Evolutionary conservation across 129 eudicot species (phyloP).

Genomic region (Helianthus tuberosus): DNA sequence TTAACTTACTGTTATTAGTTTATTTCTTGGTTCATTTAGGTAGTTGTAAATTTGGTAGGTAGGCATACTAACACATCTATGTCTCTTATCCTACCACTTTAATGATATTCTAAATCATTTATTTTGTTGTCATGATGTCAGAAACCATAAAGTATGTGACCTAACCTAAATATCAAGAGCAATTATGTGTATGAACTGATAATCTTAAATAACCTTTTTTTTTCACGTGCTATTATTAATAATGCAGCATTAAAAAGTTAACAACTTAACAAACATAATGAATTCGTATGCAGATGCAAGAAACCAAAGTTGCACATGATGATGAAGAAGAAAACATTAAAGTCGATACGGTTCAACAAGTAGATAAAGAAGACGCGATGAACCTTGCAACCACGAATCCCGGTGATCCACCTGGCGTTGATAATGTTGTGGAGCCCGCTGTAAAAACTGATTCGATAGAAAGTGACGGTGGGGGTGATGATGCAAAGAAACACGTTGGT

Average conservation of each 20-base stretch:
- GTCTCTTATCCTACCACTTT: not conserved
- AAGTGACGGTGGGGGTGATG: slow-evolving; percentile 21
- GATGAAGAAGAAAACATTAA: slow-evolving; percentile 22
- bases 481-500: slow-evolving; percentile 8
- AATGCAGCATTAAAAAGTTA: too few relatives aligned
- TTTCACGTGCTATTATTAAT: too few relatives aligned
- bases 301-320: not conserved
- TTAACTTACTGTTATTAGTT: not conserved
- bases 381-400: slow-evolving; percentile 12
- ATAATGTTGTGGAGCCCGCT: slow-evolving; percentile 10
- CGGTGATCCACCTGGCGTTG: not conserved
- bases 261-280: too few relatives aligned
- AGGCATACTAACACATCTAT: slow-evolving; percentile 2
- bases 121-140: not conserved
- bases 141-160: not conserved
- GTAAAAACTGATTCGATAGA: slow-evolving; percentile 25
- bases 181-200: not conserved
- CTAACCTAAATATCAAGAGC: not conserved
- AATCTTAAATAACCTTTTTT: not conserved
- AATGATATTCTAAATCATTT: too few relatives aligned
- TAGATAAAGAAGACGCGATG: not conserved
- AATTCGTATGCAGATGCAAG: not conserved
- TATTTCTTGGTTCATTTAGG: not conserved
- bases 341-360: slow-evolving; percentile 11
- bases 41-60: not conserved